Base-by-base conservation (phyloP, 345 rosid species). In the Ceriops zippeliana region DNA sequence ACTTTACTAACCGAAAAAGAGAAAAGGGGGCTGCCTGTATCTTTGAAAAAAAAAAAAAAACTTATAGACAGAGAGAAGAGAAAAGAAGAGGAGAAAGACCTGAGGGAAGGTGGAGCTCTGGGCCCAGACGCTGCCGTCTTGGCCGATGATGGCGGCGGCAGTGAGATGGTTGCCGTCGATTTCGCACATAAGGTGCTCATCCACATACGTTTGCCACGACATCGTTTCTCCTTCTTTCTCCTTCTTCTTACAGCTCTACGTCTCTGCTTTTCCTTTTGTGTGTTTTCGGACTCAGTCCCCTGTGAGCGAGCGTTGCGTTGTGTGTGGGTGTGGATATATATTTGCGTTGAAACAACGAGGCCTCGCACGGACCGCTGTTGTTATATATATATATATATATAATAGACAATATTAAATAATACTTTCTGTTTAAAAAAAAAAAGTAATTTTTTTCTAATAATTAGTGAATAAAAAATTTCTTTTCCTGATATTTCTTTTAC, bases 191-290 rank as follows among this genome's bases (percentile, higher is more conserved):
- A 89, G 78, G 78, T 89, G 92, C 17, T 89, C 96, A 61, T 89
- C 96, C 17, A 89, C 90, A 70, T 89, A 89, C 0, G 89, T 42
- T 75, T 89, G 96, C 96, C 96, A 89, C 86, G 96, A 89, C 96
- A 89, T 89, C 84, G 59, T 56, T 83, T 56, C 59, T 22, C 21
- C 27, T 38, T 38, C 15, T 42, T 22, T 8, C 27, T 38, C 11
- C 15, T 42, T 3, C 49, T 13, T 42, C 49, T 42, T 3, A 42
- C 49, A 42, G 49, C 17, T 15, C 19, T 13, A 5, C 3, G 49
- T 42, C 3, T 42, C 15, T 3, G 49, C 49, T 42, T 3, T 3
- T 42, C 47, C 13, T 42, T 42, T 42, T 42, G 16, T 42, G 16
- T 2, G 2, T 37, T 37, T 37, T 7, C 2, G 17, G 49, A 10